Evolutionary conservation across 2,329 filamentous ascomycete genomes (phyloP).

Genomic region (Monilinia aucupariae): DNA sequence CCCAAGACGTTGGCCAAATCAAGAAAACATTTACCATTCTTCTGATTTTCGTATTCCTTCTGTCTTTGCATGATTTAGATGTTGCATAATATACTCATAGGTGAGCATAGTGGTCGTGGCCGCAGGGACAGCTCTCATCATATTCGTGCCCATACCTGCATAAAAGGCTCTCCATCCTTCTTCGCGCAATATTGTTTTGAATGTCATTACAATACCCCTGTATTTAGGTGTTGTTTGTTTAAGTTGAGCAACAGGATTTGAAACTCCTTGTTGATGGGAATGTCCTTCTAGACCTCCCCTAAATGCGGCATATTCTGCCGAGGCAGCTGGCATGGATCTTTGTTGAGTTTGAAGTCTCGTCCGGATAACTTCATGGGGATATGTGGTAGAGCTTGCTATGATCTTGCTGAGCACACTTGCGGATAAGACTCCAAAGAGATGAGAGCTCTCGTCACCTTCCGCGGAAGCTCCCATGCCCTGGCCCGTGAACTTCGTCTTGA

Average conservation of each 20-base stretch:
- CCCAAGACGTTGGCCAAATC: neutral
- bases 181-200: constrained; percentile 76
- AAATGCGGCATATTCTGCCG: constrained; percentile 47
- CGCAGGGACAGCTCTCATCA: constrained; percentile 91
- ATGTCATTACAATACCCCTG: constrained; percentile 73
- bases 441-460: constrained; percentile 53
- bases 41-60: constrained; percentile 29
- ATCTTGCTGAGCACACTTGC: constrained; percentile 94
- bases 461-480: constrained; percentile 70
- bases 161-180: constrained; percentile 98
- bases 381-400: constrained; percentile 88
- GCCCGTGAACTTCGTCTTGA: constrained; percentile 87
- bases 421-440: constrained; percentile 78
- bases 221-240: constrained; percentile 48
- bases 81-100: constrained; percentile 66
- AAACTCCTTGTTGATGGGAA: constrained; percentile 20
- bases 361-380: constrained; percentile 93
- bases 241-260: constrained; percentile 30
- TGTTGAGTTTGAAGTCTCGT: constrained; percentile 93
- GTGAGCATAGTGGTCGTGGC: constrained; percentile 97
- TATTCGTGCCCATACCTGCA: constrained; percentile 93
- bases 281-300: constrained; percentile 31
- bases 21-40: constrained; percentile 16
- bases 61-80: constrained; percentile 29
- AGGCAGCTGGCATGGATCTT: constrained; percentile 54